Conservation (phyloP, 2,329 filamentous ascomycete genomes). For the Aspergillus jensenii region DNA sequence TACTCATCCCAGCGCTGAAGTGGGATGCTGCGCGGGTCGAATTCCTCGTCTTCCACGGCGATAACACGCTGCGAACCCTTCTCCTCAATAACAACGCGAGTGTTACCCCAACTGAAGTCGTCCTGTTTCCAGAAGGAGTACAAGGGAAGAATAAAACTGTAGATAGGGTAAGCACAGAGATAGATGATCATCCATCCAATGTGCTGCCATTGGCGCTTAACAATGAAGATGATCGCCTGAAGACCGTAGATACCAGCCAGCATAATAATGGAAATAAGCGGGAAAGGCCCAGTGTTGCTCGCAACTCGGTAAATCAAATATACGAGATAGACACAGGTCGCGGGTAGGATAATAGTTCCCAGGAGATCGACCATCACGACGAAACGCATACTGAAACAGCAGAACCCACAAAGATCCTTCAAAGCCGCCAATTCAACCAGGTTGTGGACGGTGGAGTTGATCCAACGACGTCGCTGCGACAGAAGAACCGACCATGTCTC, state of each 20-base stretch:
- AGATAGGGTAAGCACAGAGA: conserved; percentile 90
- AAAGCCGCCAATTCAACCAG: conserved; percentile 85
- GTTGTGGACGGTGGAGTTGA: conserved; percentile 98
- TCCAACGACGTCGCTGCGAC: conserved; percentile 98
- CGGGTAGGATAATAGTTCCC: conserved; percentile 87
- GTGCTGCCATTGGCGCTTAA: conserved; percentile 97
- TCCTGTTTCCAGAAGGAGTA: conserved; percentile 99
- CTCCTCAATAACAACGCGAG: conserved; percentile 93
- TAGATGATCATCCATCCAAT: conserved; percentile 93
- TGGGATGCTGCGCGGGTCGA: conserved; percentile 89
- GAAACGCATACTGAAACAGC: conserved; percentile 97
- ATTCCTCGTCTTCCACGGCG: conserved; percentile 77
- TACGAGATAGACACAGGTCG: conserved; percentile 80
- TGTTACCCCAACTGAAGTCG: conserved; percentile 98
- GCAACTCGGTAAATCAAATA: conserved; percentile 84
- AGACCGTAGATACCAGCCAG: conserved; percentile 91
- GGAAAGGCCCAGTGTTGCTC: conserved; percentile 70
- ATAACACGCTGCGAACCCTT: conserved; percentile 89
- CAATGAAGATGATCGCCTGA: conserved; percentile 91
- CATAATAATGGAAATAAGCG: conserved; percentile 83
- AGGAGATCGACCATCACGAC: conserved; percentile 92
- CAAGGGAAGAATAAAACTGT: conserved; percentile 83
- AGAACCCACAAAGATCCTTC: conserved; percentile 96
- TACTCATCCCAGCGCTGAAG: conserved; percentile 98
- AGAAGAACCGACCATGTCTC: conserved; percentile 91